Evolutionary conservation across 768 basidiomycete species (phyloP).

Genomic region (Kwoniella sp.): DNA sequence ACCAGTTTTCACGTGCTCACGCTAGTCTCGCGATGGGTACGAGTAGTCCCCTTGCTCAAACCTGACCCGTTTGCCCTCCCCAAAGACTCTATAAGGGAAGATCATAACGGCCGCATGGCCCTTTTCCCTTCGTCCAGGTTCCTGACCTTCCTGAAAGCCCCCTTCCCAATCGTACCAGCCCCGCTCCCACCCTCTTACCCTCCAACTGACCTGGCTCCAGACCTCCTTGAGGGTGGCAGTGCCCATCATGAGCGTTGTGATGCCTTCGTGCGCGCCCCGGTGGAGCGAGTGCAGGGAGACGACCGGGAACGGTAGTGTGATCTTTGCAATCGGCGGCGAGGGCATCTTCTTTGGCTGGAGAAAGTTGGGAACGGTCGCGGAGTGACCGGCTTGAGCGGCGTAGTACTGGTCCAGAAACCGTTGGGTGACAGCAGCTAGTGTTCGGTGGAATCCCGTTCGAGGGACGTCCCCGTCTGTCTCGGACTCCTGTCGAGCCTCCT

Average conservation of each 20-base stretch:
- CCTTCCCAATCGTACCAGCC: slow-evolving; percentile 23
- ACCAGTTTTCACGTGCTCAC: neutral
- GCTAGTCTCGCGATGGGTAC: slow-evolving; percentile 22
- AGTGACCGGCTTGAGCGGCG: neutral
- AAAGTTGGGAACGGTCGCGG: slow-evolving; percentile 20
- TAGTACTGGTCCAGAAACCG: slow-evolving; percentile 12
- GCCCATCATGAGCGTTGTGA: slow-evolving; percentile 40
- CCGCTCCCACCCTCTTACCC: slow-evolving; percentile 30
- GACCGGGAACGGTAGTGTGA: slow-evolving; percentile 33
- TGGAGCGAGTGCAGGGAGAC: slow-evolving; percentile 24
- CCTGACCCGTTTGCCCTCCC: slow-evolving; percentile 37
- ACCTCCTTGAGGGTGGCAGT: slow-evolving; percentile 34
- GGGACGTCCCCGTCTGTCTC: neutral
- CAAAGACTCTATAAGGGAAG: slow-evolving; percentile 37
- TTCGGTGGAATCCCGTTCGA: slow-evolving; percentile 9
- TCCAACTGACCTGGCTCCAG: slow-evolving; percentile 25
- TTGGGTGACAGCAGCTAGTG: slow-evolving; percentile 8
- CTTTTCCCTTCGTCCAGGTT: neutral
- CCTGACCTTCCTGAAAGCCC: neutral
- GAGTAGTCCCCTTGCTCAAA: slow-evolving; percentile 39
- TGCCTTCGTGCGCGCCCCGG: slow-evolving; percentile 29
- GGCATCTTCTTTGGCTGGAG: slow-evolving; percentile 30
- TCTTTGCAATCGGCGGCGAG: slow-evolving; percentile 28
- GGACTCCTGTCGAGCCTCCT: neutral
- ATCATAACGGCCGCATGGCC: slow-evolving; percentile 30